These are phyloP conservation scores for Mesostigma viride DNA, from an alignment of 139 green algal genomes.

Conservation along the genomic window DNA sequence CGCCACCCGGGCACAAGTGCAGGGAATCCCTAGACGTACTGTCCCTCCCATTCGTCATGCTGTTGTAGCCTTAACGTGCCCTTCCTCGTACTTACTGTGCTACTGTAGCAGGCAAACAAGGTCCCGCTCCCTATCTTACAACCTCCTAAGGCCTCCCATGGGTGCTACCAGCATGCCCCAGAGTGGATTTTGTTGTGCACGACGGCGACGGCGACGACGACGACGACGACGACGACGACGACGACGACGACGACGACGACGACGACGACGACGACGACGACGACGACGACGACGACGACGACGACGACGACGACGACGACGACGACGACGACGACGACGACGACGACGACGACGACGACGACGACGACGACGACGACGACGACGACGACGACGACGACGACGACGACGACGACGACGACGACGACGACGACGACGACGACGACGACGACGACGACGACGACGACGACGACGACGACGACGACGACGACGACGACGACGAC, in stretches of 20 bases:
- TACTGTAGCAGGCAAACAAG: too few relatives aligned
- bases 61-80: too few relatives aligned
- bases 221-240: conserved; percentile 9
- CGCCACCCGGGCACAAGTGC: too few relatives aligned
- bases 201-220: background rate
- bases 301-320: background rate
- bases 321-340: background rate
- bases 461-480: conserved; percentile 7
- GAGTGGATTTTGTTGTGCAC: background rate
- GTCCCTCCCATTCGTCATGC: too few relatives aligned
- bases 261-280: background rate
- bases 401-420: background rate
- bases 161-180: too few relatives aligned
- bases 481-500: conserved; percentile 5
- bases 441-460: conserved; percentile 1
- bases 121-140: too few relatives aligned
- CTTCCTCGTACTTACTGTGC: too few relatives aligned
- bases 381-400: conserved; percentile 10
- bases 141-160: too few relatives aligned
- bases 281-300: background rate
- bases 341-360: conserved; percentile 12
- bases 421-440: background rate
- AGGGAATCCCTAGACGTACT: too few relatives aligned
- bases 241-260: conserved; percentile 13
- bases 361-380: conserved; percentile 15